A percentile compares a stretch with the other conserved stretches of the same genome.
These are phyloP conservation scores for Rhododendron henanense DNA, from an alignment of 148 eudicot genomes.

Conservation along the genomic window DNA sequence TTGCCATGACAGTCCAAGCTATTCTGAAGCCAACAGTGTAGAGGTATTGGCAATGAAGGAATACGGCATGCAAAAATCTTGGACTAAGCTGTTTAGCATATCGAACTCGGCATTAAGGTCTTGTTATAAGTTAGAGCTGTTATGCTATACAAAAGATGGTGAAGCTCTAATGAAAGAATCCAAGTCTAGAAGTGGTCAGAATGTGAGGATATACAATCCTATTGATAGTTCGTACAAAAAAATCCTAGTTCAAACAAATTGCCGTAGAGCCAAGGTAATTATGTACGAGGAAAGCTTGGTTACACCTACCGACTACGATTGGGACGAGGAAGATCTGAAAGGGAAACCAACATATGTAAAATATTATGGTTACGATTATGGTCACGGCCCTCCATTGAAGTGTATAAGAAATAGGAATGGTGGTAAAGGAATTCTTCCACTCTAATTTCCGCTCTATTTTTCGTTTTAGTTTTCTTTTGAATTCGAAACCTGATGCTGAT, in stretches of 20 bases:
- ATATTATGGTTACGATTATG: too few species aligned
- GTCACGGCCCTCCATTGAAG: too few species aligned
- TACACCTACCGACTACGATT: not conserved
- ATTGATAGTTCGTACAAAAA: not conserved
- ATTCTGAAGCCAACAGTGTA: not conserved
- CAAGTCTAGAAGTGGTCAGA: too few species aligned
- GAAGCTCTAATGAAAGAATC: not conserved
- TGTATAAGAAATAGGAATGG: too few species aligned
- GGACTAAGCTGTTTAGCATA: not conserved
- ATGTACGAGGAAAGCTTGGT: not conserved
- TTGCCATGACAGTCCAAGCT: not conserved
- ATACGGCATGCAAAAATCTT: not conserved
- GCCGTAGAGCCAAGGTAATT: not conserved
- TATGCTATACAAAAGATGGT: not conserved
- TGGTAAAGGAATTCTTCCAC: too few species aligned
- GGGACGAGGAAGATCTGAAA: not conserved
- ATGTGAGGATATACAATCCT: not conserved
- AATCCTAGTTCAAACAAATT: not conserved
- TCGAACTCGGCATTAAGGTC: not conserved
- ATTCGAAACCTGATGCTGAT: too few species aligned
- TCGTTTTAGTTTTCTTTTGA: too few species aligned
- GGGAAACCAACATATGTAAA: not conserved
- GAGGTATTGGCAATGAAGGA: conserved; percentile 11
- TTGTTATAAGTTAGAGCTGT: not conserved
- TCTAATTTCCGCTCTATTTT: too few species aligned